A percentile compares a stretch with the other conserved stretches of the same genome.
Conservation (phyloP, 495 filamentous ascomycete species). For the Penicillium soppii region DNA sequence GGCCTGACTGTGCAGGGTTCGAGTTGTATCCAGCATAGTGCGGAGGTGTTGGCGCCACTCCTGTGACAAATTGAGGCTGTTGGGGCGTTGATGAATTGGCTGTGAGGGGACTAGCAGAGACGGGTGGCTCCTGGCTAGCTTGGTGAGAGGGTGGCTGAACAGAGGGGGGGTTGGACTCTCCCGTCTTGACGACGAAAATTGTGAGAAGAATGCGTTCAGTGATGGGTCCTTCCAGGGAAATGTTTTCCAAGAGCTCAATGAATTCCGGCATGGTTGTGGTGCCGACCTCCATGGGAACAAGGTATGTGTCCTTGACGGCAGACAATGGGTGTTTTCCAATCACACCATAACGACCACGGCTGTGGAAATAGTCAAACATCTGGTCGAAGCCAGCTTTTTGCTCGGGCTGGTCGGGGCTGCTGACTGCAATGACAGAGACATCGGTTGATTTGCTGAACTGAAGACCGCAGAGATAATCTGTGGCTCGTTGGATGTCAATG, state of each 20-base stretch:
- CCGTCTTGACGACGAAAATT: slow-evolving; percentile 68
- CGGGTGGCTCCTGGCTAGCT: slow-evolving; percentile 36
- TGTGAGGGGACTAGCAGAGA: slow-evolving; percentile 46
- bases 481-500: slow-evolving; percentile 75
- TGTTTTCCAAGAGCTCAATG: slow-evolving; percentile 72
- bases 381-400: slow-evolving; percentile 59
- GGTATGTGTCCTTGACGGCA: slow-evolving; percentile 75
- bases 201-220: slow-evolving; percentile 71
- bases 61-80: slow-evolving; percentile 33
- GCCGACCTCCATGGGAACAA: slow-evolving; percentile 71
- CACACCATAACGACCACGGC: slow-evolving; percentile 77
- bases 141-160: slow-evolving; percentile 46
- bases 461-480: slow-evolving; percentile 83
- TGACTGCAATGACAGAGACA: slow-evolving; percentile 66
- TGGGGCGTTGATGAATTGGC: slow-evolving; percentile 39
- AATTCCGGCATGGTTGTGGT: slow-evolving; percentile 63
- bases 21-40: slow-evolving; percentile 17
- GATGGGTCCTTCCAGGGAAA: slow-evolving; percentile 63
- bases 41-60: slow-evolving; percentile 26
- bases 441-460: slow-evolving; percentile 72
- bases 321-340: slow-evolving; percentile 64
- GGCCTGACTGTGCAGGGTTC: slow-evolving; percentile 25
- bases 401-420: slow-evolving; percentile 50
- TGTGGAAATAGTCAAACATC: slow-evolving; percentile 76
- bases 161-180: slow-evolving; percentile 43